A percentile compares a stretch with the other conserved stretches of the same genome.
Evolutionary conservation across 257 asterid species (phyloP).

Genomic region (Euphrasia confusa): DNA sequence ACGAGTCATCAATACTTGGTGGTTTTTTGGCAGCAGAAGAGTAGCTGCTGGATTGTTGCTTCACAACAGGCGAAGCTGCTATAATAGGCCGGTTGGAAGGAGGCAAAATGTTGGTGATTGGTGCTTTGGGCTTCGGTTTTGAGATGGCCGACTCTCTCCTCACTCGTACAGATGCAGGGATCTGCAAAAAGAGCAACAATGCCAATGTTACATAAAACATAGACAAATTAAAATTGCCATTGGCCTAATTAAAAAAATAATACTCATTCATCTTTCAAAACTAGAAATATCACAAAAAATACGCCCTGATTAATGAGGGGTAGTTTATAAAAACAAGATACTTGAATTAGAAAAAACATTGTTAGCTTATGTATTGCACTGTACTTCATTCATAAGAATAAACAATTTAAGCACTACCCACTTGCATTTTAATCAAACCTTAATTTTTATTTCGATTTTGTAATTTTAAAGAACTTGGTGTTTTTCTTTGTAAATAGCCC

Average conservation of each 20-base stretch:
- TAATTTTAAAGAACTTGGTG: too few relatives aligned
- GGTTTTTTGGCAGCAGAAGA: slow-evolving; percentile 42
- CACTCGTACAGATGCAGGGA: slow-evolving; percentile 87
- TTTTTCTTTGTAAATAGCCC: too few relatives aligned
- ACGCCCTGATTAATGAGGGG: background rate
- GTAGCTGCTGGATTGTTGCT: slow-evolving; percentile 37
- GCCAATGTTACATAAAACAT: background rate
- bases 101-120: slow-evolving; percentile 24
- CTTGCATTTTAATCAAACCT: too few relatives aligned
- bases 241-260: background rate
- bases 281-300: too few relatives aligned
- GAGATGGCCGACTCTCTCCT: slow-evolving; percentile 64
- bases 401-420: too few relatives aligned
- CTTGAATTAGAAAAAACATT: too few relatives aligned
- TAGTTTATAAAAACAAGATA: too few relatives aligned
- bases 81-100: slow-evolving; percentile 34
- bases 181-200: slow-evolving; percentile 31
- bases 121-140: slow-evolving; percentile 57
- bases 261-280: background rate
- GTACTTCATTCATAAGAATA: too few relatives aligned
- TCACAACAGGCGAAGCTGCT: slow-evolving; percentile 33
- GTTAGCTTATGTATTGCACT: too few relatives aligned
- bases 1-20: slow-evolving; percentile 73
- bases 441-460: too few relatives aligned
- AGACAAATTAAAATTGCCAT: background rate